Evolutionary conservation across 1,284 basidiomycete species (phyloP).

Genomic region (Vanrija sp.): DNA sequence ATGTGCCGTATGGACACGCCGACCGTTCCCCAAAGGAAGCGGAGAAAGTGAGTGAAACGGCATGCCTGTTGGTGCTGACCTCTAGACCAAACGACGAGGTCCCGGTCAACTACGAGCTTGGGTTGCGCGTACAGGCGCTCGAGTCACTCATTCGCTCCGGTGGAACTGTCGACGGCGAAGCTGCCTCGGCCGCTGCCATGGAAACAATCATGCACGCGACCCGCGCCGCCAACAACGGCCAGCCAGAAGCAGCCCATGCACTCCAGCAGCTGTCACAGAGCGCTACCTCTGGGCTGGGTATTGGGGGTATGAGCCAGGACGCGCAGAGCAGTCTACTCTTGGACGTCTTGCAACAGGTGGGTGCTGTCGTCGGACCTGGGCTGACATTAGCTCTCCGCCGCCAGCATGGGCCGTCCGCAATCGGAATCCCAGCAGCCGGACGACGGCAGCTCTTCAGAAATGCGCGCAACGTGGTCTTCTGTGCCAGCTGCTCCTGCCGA

Average conservation of each 20-base stretch:
- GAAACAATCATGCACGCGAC: constrained; percentile 45
- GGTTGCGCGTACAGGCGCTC: constrained; percentile 39
- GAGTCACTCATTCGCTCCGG: constrained; percentile 42
- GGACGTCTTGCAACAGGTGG: constrained; percentile 38
- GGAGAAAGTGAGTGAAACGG: constrained; percentile 28
- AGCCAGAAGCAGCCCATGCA: constrained; percentile 37
- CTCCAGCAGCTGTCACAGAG: constrained; percentile 35
- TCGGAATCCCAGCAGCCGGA: constrained; percentile 2
- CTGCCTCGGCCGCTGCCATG: constrained; percentile 34
- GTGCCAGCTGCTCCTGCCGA: constrained; percentile 29
- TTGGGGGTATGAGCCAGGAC: constrained; percentile 32
- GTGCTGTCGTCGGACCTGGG: too few species aligned
- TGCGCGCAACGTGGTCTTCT: constrained; percentile 34
- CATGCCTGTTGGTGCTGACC: background rate
- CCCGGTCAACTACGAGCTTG: constrained; percentile 40
- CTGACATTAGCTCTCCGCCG: constrained; percentile 24
- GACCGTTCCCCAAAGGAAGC: constrained; percentile 31
- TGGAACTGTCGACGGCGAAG: constrained; percentile 34
- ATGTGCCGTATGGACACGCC: constrained; percentile 47
- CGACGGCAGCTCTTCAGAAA: constrained; percentile 10
- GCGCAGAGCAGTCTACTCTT: constrained; percentile 39
- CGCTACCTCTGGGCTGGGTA: constrained; percentile 21
- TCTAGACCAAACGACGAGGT: constrained; percentile 20
- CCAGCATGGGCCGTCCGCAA: constrained; percentile 27
- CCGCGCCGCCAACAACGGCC: constrained; percentile 37